These are phyloP conservation scores for Penicillium antarcticum DNA, from an alignment of 495 filamentous ascomycete species.

Conservation along the genomic window DNA sequence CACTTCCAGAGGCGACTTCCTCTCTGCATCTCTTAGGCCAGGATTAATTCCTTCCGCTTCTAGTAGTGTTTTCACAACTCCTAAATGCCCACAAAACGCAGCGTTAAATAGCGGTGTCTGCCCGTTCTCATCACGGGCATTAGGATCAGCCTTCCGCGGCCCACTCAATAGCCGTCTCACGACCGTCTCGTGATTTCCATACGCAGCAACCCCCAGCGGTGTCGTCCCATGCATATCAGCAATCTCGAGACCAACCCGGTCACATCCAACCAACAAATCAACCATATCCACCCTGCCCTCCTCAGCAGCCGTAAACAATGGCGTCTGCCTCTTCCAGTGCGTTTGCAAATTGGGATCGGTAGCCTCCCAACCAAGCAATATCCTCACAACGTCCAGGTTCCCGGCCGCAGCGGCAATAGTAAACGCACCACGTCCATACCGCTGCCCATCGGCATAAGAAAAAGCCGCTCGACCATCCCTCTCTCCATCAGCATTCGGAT, in stretches of 20 bases:
- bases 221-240: constrained; percentile 17
- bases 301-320: constrained; percentile 17
- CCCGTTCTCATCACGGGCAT: constrained; percentile 15
- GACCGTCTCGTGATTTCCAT: constrained; percentile 1
- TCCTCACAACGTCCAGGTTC: constrained; percentile 13
- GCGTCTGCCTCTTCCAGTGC: constrained; percentile 17
- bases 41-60: constrained; percentile 11
- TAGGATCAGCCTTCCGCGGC: constrained; percentile 9
- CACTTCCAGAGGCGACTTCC: constrained; percentile 5
- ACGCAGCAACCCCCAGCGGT: constrained; percentile 15
- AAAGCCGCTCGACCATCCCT: constrained; percentile 13
- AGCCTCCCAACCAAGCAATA: constrained; percentile 15
- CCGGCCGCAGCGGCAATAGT: constrained; percentile 15
- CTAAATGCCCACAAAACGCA: constrained; percentile 12
- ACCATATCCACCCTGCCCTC: constrained; percentile 14
- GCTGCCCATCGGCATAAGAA: neutral
- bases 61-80: constrained; percentile 16
- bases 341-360: constrained; percentile 22
- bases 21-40: neutral
- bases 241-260: constrained; percentile 17
- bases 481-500: constrained; percentile 14
- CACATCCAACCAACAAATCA: constrained; percentile 7
- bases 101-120: constrained; percentile 20
- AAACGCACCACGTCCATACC: constrained; percentile 17
- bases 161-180: constrained; percentile 11